Evolutionary conservation across 495 filamentous ascomycete genomes (phyloP).

Genomic region (Sabuloglossum arenarium): DNA sequence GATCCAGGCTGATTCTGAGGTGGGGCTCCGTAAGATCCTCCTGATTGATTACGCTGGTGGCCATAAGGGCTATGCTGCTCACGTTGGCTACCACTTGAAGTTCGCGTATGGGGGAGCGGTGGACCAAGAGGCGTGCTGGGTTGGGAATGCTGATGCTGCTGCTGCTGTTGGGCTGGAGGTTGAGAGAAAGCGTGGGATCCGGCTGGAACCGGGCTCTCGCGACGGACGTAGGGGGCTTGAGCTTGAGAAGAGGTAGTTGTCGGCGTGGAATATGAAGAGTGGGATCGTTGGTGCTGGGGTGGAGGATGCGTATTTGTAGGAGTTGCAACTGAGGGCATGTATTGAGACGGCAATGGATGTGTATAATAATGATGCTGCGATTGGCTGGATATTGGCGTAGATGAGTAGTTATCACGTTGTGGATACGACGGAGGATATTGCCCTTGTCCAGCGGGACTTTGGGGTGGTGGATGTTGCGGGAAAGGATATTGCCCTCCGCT

Average conservation of each 20-base stretch:
- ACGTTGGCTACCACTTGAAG: slow-evolving; percentile 18
- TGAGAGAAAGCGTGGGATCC: slow-evolving; percentile 18
- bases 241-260: slow-evolving; percentile 36
- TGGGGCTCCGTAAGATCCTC: background rate
- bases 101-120: slow-evolving; percentile 22
- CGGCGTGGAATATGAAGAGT: slow-evolving; percentile 29
- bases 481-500: slow-evolving; percentile 30
- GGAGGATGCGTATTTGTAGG: slow-evolving; percentile 22
- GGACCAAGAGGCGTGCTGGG: slow-evolving; percentile 33
- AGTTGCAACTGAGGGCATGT: slow-evolving; percentile 27
- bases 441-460: slow-evolving; percentile 18
- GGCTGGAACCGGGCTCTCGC: slow-evolving; percentile 31
- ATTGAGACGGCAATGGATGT: slow-evolving; percentile 22
- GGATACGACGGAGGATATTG: slow-evolving; percentile 14
- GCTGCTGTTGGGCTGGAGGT: slow-evolving; percentile 21
- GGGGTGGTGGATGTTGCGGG: slow-evolving; percentile 19
- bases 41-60: slow-evolving; percentile 24
- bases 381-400: slow-evolving; percentile 7
- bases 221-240: slow-evolving; percentile 26
- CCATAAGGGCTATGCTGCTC: slow-evolving; percentile 33
- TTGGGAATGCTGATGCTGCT: slow-evolving; percentile 29
- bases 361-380: slow-evolving; percentile 3
- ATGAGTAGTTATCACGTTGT: slow-evolving; percentile 21
- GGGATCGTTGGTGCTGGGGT: slow-evolving; percentile 19
- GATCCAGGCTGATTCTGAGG: slow-evolving; percentile 2